Percentiles rank a stretch among this genome's conserved stretches.
phyloP scores from a whole-genome alignment of 2,329 filamentous ascomycete species.

The Sporothrix variecibatus region DNA sequence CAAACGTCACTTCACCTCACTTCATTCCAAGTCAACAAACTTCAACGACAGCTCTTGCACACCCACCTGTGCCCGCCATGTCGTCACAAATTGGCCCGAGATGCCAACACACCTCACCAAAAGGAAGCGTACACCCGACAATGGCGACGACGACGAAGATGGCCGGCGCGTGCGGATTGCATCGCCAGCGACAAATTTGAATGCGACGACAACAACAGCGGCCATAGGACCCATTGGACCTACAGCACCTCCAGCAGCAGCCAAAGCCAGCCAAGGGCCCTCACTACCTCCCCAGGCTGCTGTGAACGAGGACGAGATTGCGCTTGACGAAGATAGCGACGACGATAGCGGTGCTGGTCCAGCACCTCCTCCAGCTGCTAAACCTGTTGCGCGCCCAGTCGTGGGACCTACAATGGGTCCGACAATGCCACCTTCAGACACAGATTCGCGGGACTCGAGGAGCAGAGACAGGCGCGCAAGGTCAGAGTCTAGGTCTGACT shows the following conservation, averaged over 20 bases:
- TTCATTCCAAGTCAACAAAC: not conserved
- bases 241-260: conserved; percentile 32
- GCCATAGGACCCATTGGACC: conserved; percentile 39
- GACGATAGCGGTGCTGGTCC: conserved; percentile 37
- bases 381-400: not conserved
- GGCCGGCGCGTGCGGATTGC: conserved; percentile 21
- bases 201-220: not conserved
- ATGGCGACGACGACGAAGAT: conserved; percentile 43
- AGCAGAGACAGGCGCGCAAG: conserved; percentile 37
- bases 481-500: conserved; percentile 38
- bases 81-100: conserved; percentile 71
- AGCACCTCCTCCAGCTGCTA: not conserved
- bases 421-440: conserved; percentile 32
- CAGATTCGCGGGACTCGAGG: conserved; percentile 20
- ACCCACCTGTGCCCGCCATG: conserved; percentile 27
- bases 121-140: conserved; percentile 57
- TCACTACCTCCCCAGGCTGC: conserved; percentile 32
- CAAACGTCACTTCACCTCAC: not conserved
- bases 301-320: conserved; percentile 46
- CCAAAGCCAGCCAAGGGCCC: conserved; percentile 30
- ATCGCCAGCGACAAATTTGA: not conserved
- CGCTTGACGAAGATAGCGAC: conserved; percentile 41
- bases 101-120: conserved; percentile 68
- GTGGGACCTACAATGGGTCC: conserved; percentile 30
- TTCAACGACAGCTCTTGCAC: not conserved